These are phyloP conservation scores for Coemansia interrupta DNA, from an alignment of 192 early-diverging fungal species.

Conservation along the genomic window DNA sequence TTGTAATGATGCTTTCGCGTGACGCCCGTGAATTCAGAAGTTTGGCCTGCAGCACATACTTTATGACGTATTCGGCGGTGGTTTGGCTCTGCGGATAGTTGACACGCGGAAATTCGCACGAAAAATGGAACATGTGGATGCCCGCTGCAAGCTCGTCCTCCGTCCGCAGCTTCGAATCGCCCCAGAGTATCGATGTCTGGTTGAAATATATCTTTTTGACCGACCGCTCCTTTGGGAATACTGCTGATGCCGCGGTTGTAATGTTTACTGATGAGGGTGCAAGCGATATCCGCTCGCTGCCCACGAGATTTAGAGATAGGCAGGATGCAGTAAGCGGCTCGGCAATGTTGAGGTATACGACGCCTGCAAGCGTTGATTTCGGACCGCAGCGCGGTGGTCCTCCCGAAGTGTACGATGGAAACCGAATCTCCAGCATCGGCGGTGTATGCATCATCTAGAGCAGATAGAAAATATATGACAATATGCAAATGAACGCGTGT, in stretches of 20 bases:
- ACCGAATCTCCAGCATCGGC: slow-evolving; percentile 39
- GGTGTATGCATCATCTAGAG: slow-evolving; percentile 10
- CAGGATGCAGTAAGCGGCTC: slow-evolving; percentile 20
- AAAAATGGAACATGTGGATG: slow-evolving; percentile 51
- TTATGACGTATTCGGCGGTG: slow-evolving; percentile 36
- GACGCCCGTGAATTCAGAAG: slow-evolving; percentile 12
- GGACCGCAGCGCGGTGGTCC: slow-evolving; percentile 36
- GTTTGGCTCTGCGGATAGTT: slow-evolving; percentile 43
- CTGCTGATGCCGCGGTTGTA: slow-evolving; percentile 4
- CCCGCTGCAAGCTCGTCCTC: slow-evolving; percentile 14
- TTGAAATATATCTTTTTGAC: slow-evolving; percentile 44
- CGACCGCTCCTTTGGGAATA: slow-evolving; percentile 17
- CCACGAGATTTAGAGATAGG: slow-evolving; percentile 29
- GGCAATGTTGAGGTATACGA: slow-evolving; percentile 33
- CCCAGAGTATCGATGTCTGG: slow-evolving; percentile 40
- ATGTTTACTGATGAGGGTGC: slow-evolving; percentile 39
- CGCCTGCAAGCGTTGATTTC: slow-evolving; percentile 39
- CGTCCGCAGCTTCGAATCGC: slow-evolving; percentile 27
- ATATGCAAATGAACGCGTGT: slow-evolving; percentile 3
- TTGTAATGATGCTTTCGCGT: slow-evolving; percentile 4
- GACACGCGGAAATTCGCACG: slow-evolving; percentile 46
- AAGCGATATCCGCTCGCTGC: slow-evolving; percentile 33
- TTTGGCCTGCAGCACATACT: slow-evolving; percentile 35
- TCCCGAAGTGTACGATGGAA: slow-evolving; percentile 47
- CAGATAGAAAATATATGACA: slow-evolving; percentile 11